phyloP scores from a whole-genome alignment of 2,329 filamentous ascomycete species.

The Colletotrichum noveboracense region DNA sequence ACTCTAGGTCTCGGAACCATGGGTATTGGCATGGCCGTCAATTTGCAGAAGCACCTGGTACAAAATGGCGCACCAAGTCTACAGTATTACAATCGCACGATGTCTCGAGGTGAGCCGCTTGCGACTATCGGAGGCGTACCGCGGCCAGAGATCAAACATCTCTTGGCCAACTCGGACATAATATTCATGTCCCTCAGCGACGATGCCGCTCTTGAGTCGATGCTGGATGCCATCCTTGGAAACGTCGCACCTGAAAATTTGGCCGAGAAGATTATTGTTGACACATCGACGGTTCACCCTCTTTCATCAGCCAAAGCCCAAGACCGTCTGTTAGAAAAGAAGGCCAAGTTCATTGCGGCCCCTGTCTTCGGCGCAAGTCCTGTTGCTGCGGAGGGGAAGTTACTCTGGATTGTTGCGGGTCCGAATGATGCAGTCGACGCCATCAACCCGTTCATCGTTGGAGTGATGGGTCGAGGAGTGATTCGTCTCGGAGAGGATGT shows the following conservation, averaged over 20 bases:
- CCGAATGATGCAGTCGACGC: slow-evolving; percentile 35
- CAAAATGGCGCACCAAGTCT: slow-evolving; percentile 29
- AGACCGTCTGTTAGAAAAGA: slow-evolving; percentile 29
- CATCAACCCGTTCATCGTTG: slow-evolving; percentile 43
- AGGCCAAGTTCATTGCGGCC: slow-evolving; percentile 44
- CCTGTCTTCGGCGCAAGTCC: slow-evolving; percentile 58
- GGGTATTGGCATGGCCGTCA: slow-evolving; percentile 54
- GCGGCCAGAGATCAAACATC: slow-evolving; percentile 23
- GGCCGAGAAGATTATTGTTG: slow-evolving; percentile 47
- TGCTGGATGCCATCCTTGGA: slow-evolving; percentile 35
- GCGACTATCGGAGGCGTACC: slow-evolving; percentile 31
- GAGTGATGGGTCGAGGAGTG: slow-evolving; percentile 45
- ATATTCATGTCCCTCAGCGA: slow-evolving; percentile 48
- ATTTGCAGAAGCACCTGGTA: slow-evolving; percentile 48
- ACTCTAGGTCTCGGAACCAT: slow-evolving; percentile 52
- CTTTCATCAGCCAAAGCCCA: slow-evolving; percentile 38
- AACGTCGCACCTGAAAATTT: slow-evolving; percentile 19
- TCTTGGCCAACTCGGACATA: slow-evolving; percentile 36
- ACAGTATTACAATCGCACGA: slow-evolving; percentile 50
- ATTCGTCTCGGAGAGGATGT: slow-evolving; percentile 49
- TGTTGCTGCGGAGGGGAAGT: slow-evolving; percentile 48
- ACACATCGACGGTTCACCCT: slow-evolving; percentile 57
- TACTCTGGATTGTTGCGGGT: slow-evolving; percentile 53
- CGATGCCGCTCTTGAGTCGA: slow-evolving; percentile 41
- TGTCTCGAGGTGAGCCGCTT: slow-evolving; percentile 45